Evolutionary conservation across 2,329 filamentous ascomycete genomes (phyloP).

Genomic region (Reticulascus tulasneorum): DNA sequence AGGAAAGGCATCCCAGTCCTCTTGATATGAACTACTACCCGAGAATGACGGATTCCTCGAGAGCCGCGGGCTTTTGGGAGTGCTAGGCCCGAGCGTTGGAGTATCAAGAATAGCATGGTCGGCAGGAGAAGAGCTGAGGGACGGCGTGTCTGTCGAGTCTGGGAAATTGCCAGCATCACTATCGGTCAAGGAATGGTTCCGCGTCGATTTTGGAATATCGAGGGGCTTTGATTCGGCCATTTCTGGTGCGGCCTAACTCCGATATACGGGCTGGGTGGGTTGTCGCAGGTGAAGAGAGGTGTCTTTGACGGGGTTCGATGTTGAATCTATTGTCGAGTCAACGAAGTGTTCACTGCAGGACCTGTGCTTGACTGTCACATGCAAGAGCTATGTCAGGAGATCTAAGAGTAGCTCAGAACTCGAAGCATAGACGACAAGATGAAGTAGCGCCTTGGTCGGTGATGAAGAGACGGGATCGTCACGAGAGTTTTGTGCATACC

Average conservation of each 20-base stretch:
- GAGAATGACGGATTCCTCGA: constrained; percentile 80
- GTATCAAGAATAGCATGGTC: constrained; percentile 44
- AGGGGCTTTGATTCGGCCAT: constrained; percentile 20
- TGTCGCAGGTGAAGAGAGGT: constrained; percentile 21
- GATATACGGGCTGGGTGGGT: no score
- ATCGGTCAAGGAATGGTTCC: constrained; percentile 34
- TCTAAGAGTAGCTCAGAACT: no score
- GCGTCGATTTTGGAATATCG: constrained; percentile 29
- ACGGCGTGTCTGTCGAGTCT: constrained; percentile 37
- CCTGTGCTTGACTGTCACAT: no score
- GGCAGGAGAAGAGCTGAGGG: constrained; percentile 37
- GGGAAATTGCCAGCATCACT: constrained; percentile 40
- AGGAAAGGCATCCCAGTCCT: constrained; percentile 82
- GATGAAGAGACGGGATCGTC: no score
- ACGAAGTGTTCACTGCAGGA: no score
- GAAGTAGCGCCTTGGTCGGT: no score
- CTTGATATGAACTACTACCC: constrained; percentile 79
- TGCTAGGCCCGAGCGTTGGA: constrained; percentile 43
- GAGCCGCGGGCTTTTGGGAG: constrained; percentile 49
- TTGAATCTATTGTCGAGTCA: no score
- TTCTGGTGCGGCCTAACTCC: constrained; percentile 43
- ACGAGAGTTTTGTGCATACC: no score
- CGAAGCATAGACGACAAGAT: no score
- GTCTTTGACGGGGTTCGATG: neutral
- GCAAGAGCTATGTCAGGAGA: no score